Conservation (phyloP, 805 yeast species). For the Lipomyces spencermartinsiae region DNA sequence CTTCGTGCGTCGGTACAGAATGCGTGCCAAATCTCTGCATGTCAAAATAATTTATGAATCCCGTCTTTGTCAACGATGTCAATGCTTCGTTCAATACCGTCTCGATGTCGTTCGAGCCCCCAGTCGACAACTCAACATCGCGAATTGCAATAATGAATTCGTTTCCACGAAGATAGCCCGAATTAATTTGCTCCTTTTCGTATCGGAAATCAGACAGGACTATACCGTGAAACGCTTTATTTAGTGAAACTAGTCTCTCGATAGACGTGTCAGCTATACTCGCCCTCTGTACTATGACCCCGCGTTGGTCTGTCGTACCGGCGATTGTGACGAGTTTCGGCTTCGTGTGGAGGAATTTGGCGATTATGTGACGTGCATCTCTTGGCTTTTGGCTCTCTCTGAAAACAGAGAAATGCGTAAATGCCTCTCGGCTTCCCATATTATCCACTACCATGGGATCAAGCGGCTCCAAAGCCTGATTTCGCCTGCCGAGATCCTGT, state of each 20-base stretch:
- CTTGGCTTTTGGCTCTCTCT: conserved; percentile 97
- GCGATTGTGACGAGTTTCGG: conserved; percentile 76
- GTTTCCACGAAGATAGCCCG: conserved; percentile 89
- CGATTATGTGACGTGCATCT: conserved; percentile 83
- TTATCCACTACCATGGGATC: conserved; percentile 19
- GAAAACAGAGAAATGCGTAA: conserved; percentile 77
- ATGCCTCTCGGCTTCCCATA: conserved; percentile 68
- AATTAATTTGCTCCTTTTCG: conserved; percentile 61
- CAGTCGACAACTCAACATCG: conserved; percentile 58
- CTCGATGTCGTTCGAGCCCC: conserved; percentile 49
- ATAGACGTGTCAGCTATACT: conserved; percentile 72
- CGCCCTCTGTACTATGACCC: conserved; percentile 86
- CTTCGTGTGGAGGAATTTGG: conserved; percentile 78
- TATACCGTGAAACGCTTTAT: conserved; percentile 76
- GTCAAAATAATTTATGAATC: conserved; percentile 93
- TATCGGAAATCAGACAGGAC: conserved; percentile 80
- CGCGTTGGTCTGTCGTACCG: conserved; percentile 97
- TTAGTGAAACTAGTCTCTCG: conserved; percentile 76
- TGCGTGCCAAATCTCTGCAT: conserved; percentile 98
- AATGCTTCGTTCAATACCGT: conserved; percentile 60
- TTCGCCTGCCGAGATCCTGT: not conserved
- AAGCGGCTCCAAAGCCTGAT: not conserved
- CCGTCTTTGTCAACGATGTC: conserved; percentile 63
- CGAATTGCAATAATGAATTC: conserved; percentile 86
- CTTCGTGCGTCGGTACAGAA: conserved; percentile 85